Conservation (phyloP, 202 grass and related monocot genomes). For the Panicum hallii region DNA sequence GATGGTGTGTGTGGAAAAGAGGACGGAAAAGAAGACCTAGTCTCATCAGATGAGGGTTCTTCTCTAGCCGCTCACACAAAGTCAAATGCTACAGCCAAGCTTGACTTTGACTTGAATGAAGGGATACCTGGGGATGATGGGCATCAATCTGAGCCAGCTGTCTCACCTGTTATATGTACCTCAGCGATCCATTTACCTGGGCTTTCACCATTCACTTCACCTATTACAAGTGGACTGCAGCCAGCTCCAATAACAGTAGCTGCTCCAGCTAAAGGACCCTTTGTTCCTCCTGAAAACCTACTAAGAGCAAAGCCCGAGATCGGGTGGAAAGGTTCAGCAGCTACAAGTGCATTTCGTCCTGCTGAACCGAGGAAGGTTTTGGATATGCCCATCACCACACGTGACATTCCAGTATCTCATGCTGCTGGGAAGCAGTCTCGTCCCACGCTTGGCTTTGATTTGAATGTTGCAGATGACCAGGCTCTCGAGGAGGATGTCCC, state of each 20-base stretch:
- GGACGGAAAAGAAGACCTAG: constrained; percentile 44
- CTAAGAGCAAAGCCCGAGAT: constrained; percentile 62
- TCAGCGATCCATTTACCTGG: constrained; percentile 45
- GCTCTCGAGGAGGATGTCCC: constrained; percentile 56
- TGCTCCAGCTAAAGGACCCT: constrained; percentile 73
- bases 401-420: constrained; percentile 36
- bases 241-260: constrained; percentile 60
- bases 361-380: constrained; percentile 59
- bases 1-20: constrained; percentile 45
- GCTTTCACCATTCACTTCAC: constrained; percentile 35
- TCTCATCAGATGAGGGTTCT: constrained; percentile 54
- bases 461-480: constrained; percentile 76
- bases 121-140: constrained; percentile 64
- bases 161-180: constrained; percentile 35
- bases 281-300: constrained; percentile 73
- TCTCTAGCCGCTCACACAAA: constrained; percentile 34
- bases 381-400: constrained; percentile 42
- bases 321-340: constrained; percentile 77
- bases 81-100: constrained; percentile 45
- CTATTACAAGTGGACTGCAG: constrained; percentile 38
- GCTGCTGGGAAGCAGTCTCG: constrained; percentile 43
- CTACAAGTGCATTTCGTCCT: constrained; percentile 75
- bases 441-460: constrained; percentile 59
- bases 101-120: constrained; percentile 89
- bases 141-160: constrained; percentile 45